These are phyloP conservation scores for Rhizophora apiculata DNA, from an alignment of 345 rosid species.

Conservation along the genomic window DNA sequence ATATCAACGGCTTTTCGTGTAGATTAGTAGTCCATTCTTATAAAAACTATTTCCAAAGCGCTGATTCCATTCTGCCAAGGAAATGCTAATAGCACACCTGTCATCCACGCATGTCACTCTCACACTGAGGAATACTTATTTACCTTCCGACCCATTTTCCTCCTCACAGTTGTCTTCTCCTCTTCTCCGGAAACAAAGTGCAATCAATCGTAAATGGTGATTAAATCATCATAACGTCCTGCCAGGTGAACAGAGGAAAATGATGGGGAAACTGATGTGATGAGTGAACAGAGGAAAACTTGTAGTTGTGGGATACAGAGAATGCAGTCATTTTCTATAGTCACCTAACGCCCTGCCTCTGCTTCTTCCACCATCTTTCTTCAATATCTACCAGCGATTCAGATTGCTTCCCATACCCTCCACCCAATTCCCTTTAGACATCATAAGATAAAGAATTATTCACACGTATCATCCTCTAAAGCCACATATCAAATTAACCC, in stretches of 20 bases:
- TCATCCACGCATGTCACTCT: neutral
- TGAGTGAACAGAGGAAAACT: no score
- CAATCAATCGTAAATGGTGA: no score
- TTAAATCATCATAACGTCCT: no score
- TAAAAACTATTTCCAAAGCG: no score
- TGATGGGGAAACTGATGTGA: no score
- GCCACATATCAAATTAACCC: neutral
- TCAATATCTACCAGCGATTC: neutral
- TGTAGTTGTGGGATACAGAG: no score
- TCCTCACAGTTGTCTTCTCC: no score
- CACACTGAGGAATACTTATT: neutral
- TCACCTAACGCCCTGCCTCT: neutral
- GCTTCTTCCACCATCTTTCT: neutral
- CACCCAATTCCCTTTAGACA: conserved; percentile 14
- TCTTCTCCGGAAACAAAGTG: no score
- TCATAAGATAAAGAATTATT: conserved; percentile 11
- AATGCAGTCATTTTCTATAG: no score
- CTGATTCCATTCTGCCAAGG: no score
- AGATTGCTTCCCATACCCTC: neutral
- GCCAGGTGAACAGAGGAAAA: no score
- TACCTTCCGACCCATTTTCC: no score
- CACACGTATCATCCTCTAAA: conserved; percentile 6
- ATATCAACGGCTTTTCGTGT: conserved; percentile 25
- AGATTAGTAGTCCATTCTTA: neutral
- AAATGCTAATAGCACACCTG: neutral